Conservation (phyloP, 495 filamentous ascomycete genomes). For the Clavariopsis aquatica region DNA sequence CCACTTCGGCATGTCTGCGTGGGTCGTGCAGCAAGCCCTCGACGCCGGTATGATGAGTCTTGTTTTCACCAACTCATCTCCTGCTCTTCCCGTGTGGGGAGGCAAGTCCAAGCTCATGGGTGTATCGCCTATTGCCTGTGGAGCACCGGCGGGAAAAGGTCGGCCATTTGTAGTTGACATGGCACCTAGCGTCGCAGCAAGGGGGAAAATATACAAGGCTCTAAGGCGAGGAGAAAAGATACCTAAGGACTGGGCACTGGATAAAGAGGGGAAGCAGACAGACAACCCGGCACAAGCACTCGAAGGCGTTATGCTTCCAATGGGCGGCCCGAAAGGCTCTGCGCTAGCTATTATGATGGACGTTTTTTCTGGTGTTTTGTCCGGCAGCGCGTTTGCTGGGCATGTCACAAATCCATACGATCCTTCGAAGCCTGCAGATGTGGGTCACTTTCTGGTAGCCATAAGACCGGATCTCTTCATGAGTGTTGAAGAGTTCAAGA, state of each 20-base stretch:
- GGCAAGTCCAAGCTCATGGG: constrained; percentile 68
- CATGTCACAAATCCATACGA: constrained; percentile 74
- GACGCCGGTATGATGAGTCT: constrained; percentile 72
- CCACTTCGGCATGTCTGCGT: constrained; percentile 80
- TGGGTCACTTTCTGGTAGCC: constrained; percentile 74
- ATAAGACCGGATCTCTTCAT: constrained; percentile 79
- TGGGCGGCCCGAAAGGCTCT: constrained; percentile 76
- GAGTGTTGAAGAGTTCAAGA: constrained; percentile 65
- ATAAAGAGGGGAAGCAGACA: constrained; percentile 66
- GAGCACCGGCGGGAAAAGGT: constrained; percentile 62
- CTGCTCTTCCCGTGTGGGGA: constrained; percentile 73
- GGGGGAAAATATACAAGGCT: constrained; percentile 78
- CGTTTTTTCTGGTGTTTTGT: constrained; percentile 75
- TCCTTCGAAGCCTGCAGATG: constrained; percentile 64
- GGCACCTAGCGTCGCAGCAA: constrained; percentile 71
- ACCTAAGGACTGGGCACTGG: constrained; percentile 71
- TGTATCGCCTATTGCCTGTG: constrained; percentile 75
- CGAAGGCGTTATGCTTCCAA: constrained; percentile 74
- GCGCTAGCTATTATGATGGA: constrained; percentile 81
- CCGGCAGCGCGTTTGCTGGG: constrained; percentile 70
- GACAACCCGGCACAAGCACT: constrained; percentile 67
- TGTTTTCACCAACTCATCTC: constrained; percentile 78
- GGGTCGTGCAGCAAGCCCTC: constrained; percentile 73
- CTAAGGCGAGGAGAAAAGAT: constrained; percentile 71
- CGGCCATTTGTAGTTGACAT: constrained; percentile 73